Conservation (phyloP, 371 early-diverging fungal genomes). For the Mucor racemosus region DNA sequence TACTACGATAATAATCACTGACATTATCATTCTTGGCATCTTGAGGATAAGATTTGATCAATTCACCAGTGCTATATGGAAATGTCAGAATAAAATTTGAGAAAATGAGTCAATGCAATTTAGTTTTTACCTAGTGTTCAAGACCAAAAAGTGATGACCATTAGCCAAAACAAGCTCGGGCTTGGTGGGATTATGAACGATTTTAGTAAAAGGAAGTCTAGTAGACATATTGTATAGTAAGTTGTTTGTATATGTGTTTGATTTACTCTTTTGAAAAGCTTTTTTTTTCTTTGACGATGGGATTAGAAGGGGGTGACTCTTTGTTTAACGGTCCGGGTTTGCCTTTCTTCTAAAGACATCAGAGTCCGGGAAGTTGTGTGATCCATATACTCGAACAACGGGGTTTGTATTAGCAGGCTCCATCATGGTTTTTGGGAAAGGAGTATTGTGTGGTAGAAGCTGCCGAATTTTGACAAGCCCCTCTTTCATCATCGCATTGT, state of each 20-base stretch:
- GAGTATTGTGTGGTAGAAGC: conserved; percentile 11
- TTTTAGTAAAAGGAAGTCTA: conserved; percentile 59
- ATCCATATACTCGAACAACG: not conserved
- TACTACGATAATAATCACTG: conserved; percentile 55
- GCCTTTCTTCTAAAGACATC: not conserved
- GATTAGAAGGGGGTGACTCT: conserved; percentile 15
- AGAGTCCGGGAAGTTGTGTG: not conserved
- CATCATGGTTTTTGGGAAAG: not conserved
- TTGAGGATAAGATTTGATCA: conserved; percentile 39
- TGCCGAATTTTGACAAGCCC: conserved; percentile 27
- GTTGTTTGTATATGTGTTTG: not conserved
- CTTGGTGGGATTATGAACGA: conserved; percentile 55
- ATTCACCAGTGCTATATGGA: conserved; percentile 44
- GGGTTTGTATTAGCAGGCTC: not conserved
- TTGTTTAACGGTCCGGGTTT: conserved; percentile 1
- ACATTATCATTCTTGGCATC: conserved; percentile 38
- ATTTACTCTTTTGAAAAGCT: not conserved
- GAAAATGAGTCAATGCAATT: not conserved
- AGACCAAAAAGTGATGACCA: conserved; percentile 60
- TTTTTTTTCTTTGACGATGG: not conserved
- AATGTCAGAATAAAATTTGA: conserved; percentile 2
- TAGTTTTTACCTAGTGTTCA: conserved; percentile 57
- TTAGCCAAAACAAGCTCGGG: conserved; percentile 61
- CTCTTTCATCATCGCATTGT: conserved; percentile 44
- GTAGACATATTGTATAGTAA: conserved; percentile 21